Evolutionary conservation across 176 grass and related monocot species (phyloP).

Genomic region (Elymus sibiricus): DNA sequence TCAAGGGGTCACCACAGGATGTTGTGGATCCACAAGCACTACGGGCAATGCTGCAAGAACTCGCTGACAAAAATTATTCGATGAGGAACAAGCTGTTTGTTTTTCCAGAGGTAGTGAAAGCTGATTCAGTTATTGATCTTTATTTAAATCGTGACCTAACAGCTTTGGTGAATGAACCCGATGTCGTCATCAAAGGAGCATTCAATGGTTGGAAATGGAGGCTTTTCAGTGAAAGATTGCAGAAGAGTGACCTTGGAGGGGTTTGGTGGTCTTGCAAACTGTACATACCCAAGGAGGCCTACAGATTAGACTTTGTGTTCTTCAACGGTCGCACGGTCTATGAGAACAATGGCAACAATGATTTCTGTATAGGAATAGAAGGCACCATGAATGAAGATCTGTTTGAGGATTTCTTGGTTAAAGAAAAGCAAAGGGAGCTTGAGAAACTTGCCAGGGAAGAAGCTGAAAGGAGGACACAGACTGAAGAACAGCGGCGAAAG

Average conservation of each 20-base stretch:
- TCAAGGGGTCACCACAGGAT: background rate
- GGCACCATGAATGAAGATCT: conserved; percentile 61
- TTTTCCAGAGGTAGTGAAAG: conserved; percentile 53
- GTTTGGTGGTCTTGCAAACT: conserved; percentile 91
- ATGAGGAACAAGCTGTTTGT: conserved; percentile 55
- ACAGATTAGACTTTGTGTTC: conserved; percentile 87
- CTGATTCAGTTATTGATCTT: conserved; percentile 54
- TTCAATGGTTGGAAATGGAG: conserved; percentile 92
- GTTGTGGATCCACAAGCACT: conserved; percentile 44
- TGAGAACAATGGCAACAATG: conserved; percentile 72
- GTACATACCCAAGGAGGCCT: conserved; percentile 74
- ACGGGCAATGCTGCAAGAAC: conserved; percentile 41
- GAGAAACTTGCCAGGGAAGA: conserved; percentile 64
- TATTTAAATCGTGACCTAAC: conserved; percentile 68
- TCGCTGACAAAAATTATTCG: conserved; percentile 49
- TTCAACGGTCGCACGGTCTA: conserved; percentile 64
- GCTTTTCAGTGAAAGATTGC: conserved; percentile 70
- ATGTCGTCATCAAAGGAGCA: conserved; percentile 76
- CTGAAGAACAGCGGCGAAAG: conserved; percentile 36
- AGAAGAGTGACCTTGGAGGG: conserved; percentile 62
- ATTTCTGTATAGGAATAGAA: conserved; percentile 72
- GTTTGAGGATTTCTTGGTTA: conserved; percentile 69
- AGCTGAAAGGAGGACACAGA: conserved; percentile 64
- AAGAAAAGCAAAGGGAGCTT: conserved; percentile 69
- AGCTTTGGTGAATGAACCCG: conserved; percentile 56